Percentiles rank a stretch among this genome's conserved stretches.
phyloP scores from a whole-genome alignment of 306 rosid species.

The Crataegus laevigata region DNA sequence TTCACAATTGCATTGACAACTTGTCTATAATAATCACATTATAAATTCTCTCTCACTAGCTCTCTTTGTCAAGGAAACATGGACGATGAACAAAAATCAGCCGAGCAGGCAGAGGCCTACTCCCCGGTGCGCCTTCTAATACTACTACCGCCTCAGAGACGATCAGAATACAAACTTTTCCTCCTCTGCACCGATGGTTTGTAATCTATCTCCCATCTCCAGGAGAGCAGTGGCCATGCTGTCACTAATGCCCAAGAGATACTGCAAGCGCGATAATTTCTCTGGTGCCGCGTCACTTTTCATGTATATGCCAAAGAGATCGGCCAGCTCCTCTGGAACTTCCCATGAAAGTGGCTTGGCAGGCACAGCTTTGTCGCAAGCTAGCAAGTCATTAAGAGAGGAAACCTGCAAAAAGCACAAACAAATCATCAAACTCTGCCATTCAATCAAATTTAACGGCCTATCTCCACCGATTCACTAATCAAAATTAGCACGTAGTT shows the following conservation, averaged over 20 bases:
- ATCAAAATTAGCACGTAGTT: neutral
- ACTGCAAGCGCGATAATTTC: constrained; percentile 74
- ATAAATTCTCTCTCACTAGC: neutral
- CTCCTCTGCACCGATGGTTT: constrained; percentile 48
- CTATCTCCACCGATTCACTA: neutral
- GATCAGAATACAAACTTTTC: constrained; percentile 75
- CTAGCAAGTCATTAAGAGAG: constrained; percentile 55
- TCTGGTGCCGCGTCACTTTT: constrained; percentile 69
- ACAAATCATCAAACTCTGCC: neutral
- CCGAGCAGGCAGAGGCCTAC: neutral
- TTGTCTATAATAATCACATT: constrained; percentile 6
- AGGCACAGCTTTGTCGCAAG: constrained; percentile 65
- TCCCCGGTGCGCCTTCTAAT: neutral
- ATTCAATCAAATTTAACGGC: neutral
- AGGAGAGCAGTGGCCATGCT: constrained; percentile 58
- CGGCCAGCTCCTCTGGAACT: constrained; percentile 73
- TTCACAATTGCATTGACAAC: neutral
- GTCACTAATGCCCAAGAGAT: constrained; percentile 76
- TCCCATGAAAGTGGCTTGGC: constrained; percentile 48
- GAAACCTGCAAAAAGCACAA: constrained; percentile 34
- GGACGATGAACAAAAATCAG: constrained; percentile 18
- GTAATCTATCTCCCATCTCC: constrained; percentile 61
- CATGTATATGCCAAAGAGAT: constrained; percentile 58
- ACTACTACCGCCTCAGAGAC: neutral
- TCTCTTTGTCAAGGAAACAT: neutral